Evolutionary conservation across 2,329 filamentous ascomycete genomes (phyloP), one percentile per base, ranked within the genome.

Genomic region (Aspergillus pseudoglaucus): DNA sequence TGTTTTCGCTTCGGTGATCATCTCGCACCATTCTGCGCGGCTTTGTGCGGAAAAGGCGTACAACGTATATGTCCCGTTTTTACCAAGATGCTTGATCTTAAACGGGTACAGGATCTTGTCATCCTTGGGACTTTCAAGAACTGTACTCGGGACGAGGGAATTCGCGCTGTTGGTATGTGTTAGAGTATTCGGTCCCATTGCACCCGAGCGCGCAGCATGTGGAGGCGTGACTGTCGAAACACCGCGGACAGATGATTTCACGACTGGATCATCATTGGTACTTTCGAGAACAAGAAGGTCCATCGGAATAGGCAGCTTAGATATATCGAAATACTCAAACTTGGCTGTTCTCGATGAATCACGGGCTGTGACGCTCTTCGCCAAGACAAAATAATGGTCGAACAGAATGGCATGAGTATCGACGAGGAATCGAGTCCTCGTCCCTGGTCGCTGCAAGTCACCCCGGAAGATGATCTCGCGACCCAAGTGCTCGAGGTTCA

Each of bases 291-390:
- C 88, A 22, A 98, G 76, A 2, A 98, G 76, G 58, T 95, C 90
- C 91, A 98, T 98, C 0, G 93, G 93, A 53, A 98, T 96, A 6
- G 87, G 89, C 69, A 95, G 78, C 67, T 94, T 90, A 1, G 90
- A 96, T 27, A 98, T 91, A 66, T 98, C 93, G 58, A 93, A 98
- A 55, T 78, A 77, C 60, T 86, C 83, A 59, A 88, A 89, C 69
- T 86, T 93, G 46, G 85, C 79, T n/a, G 80, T 80, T 42, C 80
- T 81, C 40, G 82, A 78, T 40, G 83, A 81, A 59, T 90, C 89
- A 41, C 83, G 75, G 9, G 79, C 75, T 3, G 84, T 76, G 6
- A 88, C 78, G 5, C 75, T 77, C 73, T 98, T 98, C 35, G 93
- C 87, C 40, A 98, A 73, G 30, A 98, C 90, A 33, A 98, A 78